Base-by-base conservation (phyloP, 1,284 basidiomycete genomes). In the Rhodofomes roseus region DNA sequence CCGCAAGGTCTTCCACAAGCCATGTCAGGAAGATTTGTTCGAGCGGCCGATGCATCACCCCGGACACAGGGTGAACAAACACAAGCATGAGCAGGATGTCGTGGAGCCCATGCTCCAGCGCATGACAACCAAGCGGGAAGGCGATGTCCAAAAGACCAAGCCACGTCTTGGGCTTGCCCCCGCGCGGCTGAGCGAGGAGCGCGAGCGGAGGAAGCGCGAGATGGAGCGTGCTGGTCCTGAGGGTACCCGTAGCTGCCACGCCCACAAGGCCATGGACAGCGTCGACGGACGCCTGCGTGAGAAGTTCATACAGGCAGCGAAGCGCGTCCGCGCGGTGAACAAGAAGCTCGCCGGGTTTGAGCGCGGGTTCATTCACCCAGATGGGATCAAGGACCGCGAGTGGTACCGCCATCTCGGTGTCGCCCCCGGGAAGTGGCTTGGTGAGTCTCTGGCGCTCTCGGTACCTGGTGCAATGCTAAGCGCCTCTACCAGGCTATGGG, bases 371-470 rank as follows among this genome's bases (percentile, higher is more conserved):
- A 88, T 96, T 64, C 86, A 86, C 14, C 79, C 89, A 64, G 83
- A 81, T 18, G 96, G 96, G 0, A 79, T 93, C 54, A 89, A 86
- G 70, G 87, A 89, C 60, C 82, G 92, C 41, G 87, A 92, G 70
- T 96, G 93, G 93, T 96, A 86, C 72, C 79, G 81, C 67, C 91
- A 95, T 75, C 81, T 96, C 52, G 93, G 85, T 57, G 92, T 95
- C 43, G 92, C 93, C 2, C 95, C 95, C 7, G 95, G 95, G n/a
- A 89, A 91, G 69, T 95, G 91, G 87, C 82, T 93, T 25, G 92
- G 93, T 89, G 65, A 67, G 81, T 74, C n/a, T 37, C n/a, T 51
- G 8, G 31, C 40, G 25, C 6, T 34, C 12, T 53, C 25, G 12
- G 55, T 4, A 43, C 52, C 54, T 31, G 40, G 29, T 8, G 31